phyloP scores from a whole-genome alignment of 352 stramenopile genomes.

The Globisporangium cederbergense region DNA sequence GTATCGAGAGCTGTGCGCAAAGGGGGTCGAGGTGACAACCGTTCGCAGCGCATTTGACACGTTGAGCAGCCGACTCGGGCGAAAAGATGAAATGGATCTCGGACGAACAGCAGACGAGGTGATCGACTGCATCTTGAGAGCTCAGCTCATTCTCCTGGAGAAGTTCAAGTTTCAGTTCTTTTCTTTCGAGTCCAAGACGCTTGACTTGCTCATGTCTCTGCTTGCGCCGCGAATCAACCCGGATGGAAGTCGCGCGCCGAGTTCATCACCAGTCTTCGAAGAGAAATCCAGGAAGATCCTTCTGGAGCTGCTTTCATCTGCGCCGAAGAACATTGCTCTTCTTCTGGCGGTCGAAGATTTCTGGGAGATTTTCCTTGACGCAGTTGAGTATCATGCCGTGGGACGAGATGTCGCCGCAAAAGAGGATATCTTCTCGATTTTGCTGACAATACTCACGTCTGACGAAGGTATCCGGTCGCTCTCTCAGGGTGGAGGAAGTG shows the following conservation, averaged over 20 bases:
- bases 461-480: conserved; percentile 49
- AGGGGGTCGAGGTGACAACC: conserved; percentile 38
- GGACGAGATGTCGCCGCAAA: conserved; percentile 38
- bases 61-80: conserved; percentile 46
- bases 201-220: conserved; percentile 48
- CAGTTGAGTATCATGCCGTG: conserved; percentile 41
- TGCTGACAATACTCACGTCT: conserved; percentile 44
- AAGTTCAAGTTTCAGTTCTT: conserved; percentile 81
- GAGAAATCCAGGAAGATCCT: conserved; percentile 22
- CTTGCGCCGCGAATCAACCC: conserved; percentile 18
- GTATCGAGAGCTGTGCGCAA: conserved; percentile 62
- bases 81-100: conserved; percentile 44
- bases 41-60: conserved; percentile 60
- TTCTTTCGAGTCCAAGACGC: conserved; percentile 65
- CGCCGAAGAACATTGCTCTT: conserved; percentile 47
- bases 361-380: conserved; percentile 45
- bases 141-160: conserved; percentile 58
- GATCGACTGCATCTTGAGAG: conserved; percentile 65
- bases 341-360: conserved; percentile 41
- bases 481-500: conserved; percentile 10
- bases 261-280: conserved; percentile 22
- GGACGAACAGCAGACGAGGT: conserved; percentile 64
- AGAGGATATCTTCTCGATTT: conserved; percentile 49
- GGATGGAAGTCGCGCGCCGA: conserved; percentile 17
- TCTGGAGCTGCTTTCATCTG: conserved; percentile 34